phyloP scores from a whole-genome alignment of 352 stramenopile genomes.

The Peronospora destructor region DNA sequence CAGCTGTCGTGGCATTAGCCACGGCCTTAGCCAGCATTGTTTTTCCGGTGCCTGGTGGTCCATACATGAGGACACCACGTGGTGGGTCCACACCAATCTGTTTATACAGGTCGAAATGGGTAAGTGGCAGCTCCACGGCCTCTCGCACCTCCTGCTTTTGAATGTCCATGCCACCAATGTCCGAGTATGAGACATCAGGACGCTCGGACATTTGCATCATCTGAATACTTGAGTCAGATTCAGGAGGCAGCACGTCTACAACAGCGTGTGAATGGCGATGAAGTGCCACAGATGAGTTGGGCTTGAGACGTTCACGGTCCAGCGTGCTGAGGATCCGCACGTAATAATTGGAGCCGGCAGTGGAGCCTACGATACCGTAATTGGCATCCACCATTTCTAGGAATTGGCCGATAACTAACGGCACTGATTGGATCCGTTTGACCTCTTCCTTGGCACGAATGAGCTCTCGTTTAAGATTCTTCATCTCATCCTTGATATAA shows the following conservation, averaged over 20 bases:
- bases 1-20: constrained; percentile 97
- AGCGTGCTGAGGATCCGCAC: constrained; percentile 98
- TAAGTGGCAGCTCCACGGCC: constrained; percentile 98
- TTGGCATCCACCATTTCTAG: constrained; percentile 99
- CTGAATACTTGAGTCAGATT: constrained; percentile 99
- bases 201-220: constrained; percentile 98
- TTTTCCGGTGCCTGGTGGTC: constrained; percentile 93
- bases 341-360: constrained; percentile 98
- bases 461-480: constrained; percentile 98
- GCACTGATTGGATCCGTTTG: constrained; percentile 99
- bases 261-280: constrained; percentile 98
- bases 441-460: constrained; percentile 99
- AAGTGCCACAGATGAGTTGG: constrained; percentile 97
- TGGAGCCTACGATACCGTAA: constrained; percentile 98
- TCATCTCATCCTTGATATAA: constrained; percentile 99
- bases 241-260: constrained; percentile 96
- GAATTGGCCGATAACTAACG: constrained; percentile 99
- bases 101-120: constrained; percentile 99
- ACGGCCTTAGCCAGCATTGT: constrained; percentile 99
- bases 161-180: constrained; percentile 99
- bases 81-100: constrained; percentile 99
- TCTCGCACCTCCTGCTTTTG: constrained; percentile 99
- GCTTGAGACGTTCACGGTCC: constrained; percentile 97
- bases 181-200: constrained; percentile 91
- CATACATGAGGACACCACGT: constrained; percentile 97